Evolutionary conservation across 345 rosid species (phyloP).

Genomic region (Salix dunnii): DNA sequence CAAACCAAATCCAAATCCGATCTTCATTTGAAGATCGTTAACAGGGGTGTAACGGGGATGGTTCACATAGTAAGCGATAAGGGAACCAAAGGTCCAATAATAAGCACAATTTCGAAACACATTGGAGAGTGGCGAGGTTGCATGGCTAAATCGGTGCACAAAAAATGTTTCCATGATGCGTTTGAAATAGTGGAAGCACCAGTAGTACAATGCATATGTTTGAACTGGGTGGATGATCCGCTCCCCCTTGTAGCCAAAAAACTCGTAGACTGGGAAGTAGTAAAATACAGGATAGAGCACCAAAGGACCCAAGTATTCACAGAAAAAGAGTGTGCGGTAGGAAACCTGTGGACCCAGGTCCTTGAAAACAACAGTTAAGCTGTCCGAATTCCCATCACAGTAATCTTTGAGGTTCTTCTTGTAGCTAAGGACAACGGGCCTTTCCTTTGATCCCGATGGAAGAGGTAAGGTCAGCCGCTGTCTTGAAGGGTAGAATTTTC

Average conservation of each 20-base stretch:
- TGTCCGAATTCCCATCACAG: constrained; percentile 52
- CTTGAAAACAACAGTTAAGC: constrained; percentile 72
- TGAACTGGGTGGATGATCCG: constrained; percentile 76
- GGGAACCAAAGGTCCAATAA: constrained; percentile 87
- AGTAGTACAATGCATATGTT: constrained; percentile 86
- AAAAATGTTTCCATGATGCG: constrained; percentile 95
- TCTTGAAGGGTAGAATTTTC: constrained; percentile 86
- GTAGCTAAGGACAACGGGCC: constrained; percentile 59
- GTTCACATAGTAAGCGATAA: constrained; percentile 86
- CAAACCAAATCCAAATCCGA: constrained; percentile 83
- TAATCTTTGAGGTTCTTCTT: constrained; percentile 74
- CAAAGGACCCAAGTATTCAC: constrained; percentile 87
- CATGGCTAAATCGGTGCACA: constrained; percentile 87
- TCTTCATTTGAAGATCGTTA: constrained; percentile 84
- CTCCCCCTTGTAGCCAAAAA: constrained; percentile 63
- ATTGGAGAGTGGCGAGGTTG: constrained; percentile 84
- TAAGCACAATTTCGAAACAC: constrained; percentile 95
- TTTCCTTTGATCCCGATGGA: constrained; percentile 67
- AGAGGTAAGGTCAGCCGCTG: constrained; percentile 91
- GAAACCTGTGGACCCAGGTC: constrained; percentile 97
- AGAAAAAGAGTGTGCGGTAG: constrained; percentile 93
- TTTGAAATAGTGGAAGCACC: constrained; percentile 96
- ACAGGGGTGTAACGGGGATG: constrained; percentile 94
- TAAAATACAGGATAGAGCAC: constrained; percentile 81
- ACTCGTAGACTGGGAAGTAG: constrained; percentile 75